phyloP scores from a whole-genome alignment of 2,329 filamentous ascomycete species.

The Trichoderma polysporum region DNA sequence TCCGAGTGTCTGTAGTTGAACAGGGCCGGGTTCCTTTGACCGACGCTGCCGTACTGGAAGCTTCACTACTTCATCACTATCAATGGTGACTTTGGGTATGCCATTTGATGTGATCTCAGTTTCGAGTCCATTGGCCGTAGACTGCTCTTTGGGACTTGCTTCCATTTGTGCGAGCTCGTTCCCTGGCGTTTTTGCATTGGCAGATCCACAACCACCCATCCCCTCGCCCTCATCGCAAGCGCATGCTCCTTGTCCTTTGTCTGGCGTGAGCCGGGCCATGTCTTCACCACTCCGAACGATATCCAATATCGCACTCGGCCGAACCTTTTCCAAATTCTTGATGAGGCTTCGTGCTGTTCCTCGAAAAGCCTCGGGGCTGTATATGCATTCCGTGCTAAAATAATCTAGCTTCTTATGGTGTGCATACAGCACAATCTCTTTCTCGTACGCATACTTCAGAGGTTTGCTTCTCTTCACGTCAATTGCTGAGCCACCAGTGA shows the following conservation, averaged over 20 bases:
- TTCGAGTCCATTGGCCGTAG: slow-evolving; percentile 29
- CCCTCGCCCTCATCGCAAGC: slow-evolving; percentile 40
- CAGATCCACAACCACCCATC: slow-evolving; percentile 68
- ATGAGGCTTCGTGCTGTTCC: slow-evolving; percentile 89
- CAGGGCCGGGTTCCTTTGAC: slow-evolving; percentile 32
- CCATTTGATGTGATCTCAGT: slow-evolving; percentile 34
- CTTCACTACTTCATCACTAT: slow-evolving; percentile 33
- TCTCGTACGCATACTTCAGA: slow-evolving; percentile 97
- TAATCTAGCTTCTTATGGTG: slow-evolving; percentile 97
- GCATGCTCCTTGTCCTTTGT: slow-evolving; percentile 38
- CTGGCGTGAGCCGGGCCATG: slow-evolving; percentile 73
- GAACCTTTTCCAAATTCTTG: slow-evolving; percentile 90
- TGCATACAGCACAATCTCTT: slow-evolving; percentile 97
- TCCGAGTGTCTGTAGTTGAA: slow-evolving; percentile 70
- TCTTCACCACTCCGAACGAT: slow-evolving; percentile 94
- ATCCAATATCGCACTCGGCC: slow-evolving; percentile 91
- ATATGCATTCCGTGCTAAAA: slow-evolving; percentile 98
- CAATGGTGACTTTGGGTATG: slow-evolving; percentile 25
- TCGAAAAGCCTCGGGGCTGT: slow-evolving; percentile 94
- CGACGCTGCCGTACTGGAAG: slow-evolving; percentile 36
- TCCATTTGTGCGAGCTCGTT: slow-evolving; percentile 85
- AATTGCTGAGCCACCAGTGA: slow-evolving; percentile 74
- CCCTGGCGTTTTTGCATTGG: slow-evolving; percentile 63
- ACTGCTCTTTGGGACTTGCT: slow-evolving; percentile 38
- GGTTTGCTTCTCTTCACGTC: slow-evolving; percentile 96